These are phyloP conservation scores for Jasminum sambac DNA, from an alignment of 257 asterid genomes.

Conservation along the genomic window DNA sequence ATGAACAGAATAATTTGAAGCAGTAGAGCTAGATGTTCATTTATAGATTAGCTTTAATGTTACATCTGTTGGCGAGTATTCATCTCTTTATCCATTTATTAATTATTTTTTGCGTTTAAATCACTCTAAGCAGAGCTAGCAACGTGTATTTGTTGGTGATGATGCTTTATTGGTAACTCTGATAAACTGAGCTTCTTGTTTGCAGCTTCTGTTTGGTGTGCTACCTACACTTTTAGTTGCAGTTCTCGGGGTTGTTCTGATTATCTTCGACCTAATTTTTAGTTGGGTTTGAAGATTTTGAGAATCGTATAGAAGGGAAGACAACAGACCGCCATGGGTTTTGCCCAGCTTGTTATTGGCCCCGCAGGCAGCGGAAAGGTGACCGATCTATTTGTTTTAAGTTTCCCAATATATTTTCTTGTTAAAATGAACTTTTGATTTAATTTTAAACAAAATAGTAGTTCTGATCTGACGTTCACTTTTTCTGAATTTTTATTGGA, in stretches of 20 bases:
- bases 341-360: conserved; percentile 94
- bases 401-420: neutral
- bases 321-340: conserved; percentile 63
- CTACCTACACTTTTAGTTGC: conserved; percentile 73
- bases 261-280: conserved; percentile 35
- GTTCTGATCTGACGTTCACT: neutral
- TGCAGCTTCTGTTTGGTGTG: conserved; percentile 77
- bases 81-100: neutral
- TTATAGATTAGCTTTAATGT: no score
- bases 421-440: neutral
- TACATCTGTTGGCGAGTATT: neutral
- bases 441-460: neutral
- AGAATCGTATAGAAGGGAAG: conserved; percentile 24
- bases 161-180: conserved; percentile 51
- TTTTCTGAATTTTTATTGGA: neutral
- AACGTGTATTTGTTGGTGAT: conserved; percentile 34
- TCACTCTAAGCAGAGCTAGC: no score
- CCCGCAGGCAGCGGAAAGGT: conserved; percentile 98
- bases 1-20: neutral
- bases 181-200: conserved; percentile 54
- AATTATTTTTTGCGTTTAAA: neutral
- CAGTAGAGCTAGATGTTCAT: neutral
- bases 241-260: conserved; percentile 49
- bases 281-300: conserved; percentile 23
- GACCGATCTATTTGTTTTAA: neutral